Base-by-base conservation (phyloP, 2,329 filamentous ascomycete genomes). In the Pseudocercospora macadamiae region DNA sequence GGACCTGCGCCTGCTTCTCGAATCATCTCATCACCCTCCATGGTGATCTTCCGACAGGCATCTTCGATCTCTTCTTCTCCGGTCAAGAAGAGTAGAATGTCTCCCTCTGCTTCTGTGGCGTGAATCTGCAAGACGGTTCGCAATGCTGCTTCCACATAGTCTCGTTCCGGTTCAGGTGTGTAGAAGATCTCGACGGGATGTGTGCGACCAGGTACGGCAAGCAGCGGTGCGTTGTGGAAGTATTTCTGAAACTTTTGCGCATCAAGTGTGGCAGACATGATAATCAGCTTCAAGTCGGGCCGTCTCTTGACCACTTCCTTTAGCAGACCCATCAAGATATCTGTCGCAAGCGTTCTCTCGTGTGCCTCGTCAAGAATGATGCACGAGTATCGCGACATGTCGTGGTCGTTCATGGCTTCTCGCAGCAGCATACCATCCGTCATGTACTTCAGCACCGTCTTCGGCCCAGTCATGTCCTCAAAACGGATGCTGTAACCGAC, bases 11-110 rank as follows among this genome's bases (percentile, higher is more conserved):
- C 92, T 34, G 91, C 91, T 76, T 99, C 95, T 69, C 92, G 83
- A 28, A 90, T 85, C 83, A 99, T 88, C 73, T 97, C 93, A 68
- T 97, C 93, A 8, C 87, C 89, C 74, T 99, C 95, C 14, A 97
- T 82, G 25, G 82, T 85, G 70, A 99, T 96, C 75, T 97, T 96
- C 61, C 93, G 86, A 70, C 90, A 92, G 4, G 93, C 91, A 73
- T 99, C 95, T 77, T 99, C 95, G 71, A 99, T 99, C 75, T 99
- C 95, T 73, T 99, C 95, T 74, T 99, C 95, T 75, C 95, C 95
- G 2, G 95, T 99, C 74, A 99, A 80, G 82, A 99, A 99, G 10
- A 99, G 80, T 57, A 99, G 77, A 44, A 99, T 90, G 72, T 99
- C 95, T 59, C 95, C 95, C 73, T 97, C 92, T 1, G 86, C 84